Percentiles rank a stretch among this genome's conserved stretches.
phyloP scores from a whole-genome alignment of 495 filamentous ascomycete genomes.

The Daldinia grandis region DNA sequence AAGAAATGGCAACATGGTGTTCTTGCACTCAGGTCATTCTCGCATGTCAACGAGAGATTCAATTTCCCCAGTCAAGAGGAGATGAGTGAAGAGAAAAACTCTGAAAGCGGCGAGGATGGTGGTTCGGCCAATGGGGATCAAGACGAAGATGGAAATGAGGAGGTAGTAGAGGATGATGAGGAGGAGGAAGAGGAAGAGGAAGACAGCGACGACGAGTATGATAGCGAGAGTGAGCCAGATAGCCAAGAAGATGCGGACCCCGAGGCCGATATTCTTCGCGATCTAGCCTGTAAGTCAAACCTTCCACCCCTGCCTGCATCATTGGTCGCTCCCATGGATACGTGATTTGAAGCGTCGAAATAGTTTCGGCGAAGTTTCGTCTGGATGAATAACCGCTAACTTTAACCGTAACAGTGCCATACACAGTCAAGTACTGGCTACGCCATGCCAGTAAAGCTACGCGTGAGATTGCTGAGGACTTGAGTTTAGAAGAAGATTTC shows the following conservation, averaged over 20 bases:
- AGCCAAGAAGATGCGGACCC: constrained; percentile 27
- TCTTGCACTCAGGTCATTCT: constrained; percentile 47
- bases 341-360: not conserved
- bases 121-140: not conserved
- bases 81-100: constrained; percentile 7
- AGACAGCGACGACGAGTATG: constrained; percentile 26
- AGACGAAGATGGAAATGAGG: constrained; percentile 15
- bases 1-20: constrained; percentile 54
- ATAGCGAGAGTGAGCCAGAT: constrained; percentile 22
- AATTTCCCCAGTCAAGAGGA: constrained; percentile 18
- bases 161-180: constrained; percentile 19
- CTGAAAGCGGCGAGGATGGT: constrained; percentile 12
- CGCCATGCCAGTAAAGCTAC: constrained; percentile 50
- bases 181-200: constrained; percentile 26
- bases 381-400: constrained; percentile 13
- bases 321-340: not conserved
- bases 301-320: not conserved
- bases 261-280: constrained; percentile 33
- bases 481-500: constrained; percentile 47
- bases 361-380: not conserved
- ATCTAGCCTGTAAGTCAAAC: constrained; percentile 32
- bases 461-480: constrained; percentile 47
- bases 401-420: constrained; percentile 27
- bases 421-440: constrained; percentile 52
- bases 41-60: constrained; percentile 45